phyloP scores from a whole-genome alignment of 805 yeast species.

The Cyberlindnera japonica region DNA sequence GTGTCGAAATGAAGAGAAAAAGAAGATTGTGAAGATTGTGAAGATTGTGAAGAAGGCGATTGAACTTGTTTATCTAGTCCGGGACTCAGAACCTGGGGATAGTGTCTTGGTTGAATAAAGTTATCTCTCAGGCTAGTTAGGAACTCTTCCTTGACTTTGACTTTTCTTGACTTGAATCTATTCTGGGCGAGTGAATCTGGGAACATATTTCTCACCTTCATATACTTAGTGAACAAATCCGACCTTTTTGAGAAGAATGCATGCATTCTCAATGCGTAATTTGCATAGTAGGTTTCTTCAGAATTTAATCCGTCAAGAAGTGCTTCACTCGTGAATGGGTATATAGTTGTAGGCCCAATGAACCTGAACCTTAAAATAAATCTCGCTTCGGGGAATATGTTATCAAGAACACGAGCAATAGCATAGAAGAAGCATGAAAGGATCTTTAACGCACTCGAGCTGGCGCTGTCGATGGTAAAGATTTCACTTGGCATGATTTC shows the following conservation, averaged over 20 bases:
- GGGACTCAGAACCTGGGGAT: constrained; percentile 17
- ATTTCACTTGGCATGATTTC: constrained; percentile 21
- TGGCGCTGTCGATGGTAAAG: constrained; percentile 9
- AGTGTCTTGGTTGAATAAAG: constrained; percentile 16
- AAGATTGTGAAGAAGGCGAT: too few species aligned
- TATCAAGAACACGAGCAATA: constrained; percentile 21
- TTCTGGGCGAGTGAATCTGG: constrained; percentile 17
- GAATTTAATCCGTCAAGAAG: constrained; percentile 8
- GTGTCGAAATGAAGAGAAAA: constrained; percentile 18
- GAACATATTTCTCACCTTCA: constrained; percentile 19
- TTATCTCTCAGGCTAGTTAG: constrained; percentile 15
- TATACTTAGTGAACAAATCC: constrained; percentile 23
- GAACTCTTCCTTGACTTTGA: constrained; percentile 17
- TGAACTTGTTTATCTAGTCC: too few species aligned
- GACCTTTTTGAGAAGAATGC: constrained; percentile 24
- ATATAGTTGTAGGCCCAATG: constrained; percentile 24
- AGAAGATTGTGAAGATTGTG: constrained; percentile 6
- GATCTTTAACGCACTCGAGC: constrained; percentile 15
- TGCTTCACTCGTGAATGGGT: constrained; percentile 18
- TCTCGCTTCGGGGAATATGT: constrained; percentile 24
- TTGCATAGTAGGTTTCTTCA: constrained; percentile 12
- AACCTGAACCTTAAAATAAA: constrained; percentile 21
- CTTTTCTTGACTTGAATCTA: constrained; percentile 22
- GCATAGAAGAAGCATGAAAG: constrained; percentile 18
- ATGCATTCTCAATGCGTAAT: constrained; percentile 19